Evolutionary conservation across 2,329 filamentous ascomycete species (phyloP), one percentile per base, ranked within the genome.

Genomic region (Cladosporium sp.): DNA sequence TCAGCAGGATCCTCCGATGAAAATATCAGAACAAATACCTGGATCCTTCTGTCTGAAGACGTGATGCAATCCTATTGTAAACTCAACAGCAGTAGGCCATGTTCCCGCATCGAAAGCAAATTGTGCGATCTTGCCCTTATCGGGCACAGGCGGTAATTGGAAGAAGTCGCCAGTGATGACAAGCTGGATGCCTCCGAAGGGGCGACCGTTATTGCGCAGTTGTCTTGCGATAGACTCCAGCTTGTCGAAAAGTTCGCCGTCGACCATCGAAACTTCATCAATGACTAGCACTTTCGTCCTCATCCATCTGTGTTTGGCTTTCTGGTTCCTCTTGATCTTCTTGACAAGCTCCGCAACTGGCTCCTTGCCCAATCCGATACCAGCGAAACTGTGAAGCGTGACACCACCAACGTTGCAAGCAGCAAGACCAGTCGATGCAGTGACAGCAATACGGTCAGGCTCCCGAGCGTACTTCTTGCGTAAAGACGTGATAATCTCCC

Each of bases 211-310:
- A 66, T 95, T 95, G 50, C 91, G 83, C 56, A 98, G 83, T 3
- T 78, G 82, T 52, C 92, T 82, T 11, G 91, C 92, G 59, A 98
- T 87, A 56, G 87, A 82, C 56, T 95, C 90, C 14, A 98, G 79
- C 69, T 98, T 98, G 74, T 98, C 93, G 60, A 97, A 98, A 0
- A 98, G 77, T 33, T 96, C 91, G 1, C 89, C 93, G 63, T 98
- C 93, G 4, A 98, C 91, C 95, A 98, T 98, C 10, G 93, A 97
- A 3, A 98, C 85, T 68, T 98, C 93, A 70, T 98, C 93, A 62
- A 98, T 82, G 60, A 98, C 79, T 19, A 98, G 79, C 10, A 89
- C 83, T 65, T 91, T 95, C 0, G 90, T 95, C 53, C 84, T 82
- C 59, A 95, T 73, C 95, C 95, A 98, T 38, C 92, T 82, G 58